Base-by-base conservation (phyloP, 208 protist species). In the Zelonia costaricensis region DNA sequence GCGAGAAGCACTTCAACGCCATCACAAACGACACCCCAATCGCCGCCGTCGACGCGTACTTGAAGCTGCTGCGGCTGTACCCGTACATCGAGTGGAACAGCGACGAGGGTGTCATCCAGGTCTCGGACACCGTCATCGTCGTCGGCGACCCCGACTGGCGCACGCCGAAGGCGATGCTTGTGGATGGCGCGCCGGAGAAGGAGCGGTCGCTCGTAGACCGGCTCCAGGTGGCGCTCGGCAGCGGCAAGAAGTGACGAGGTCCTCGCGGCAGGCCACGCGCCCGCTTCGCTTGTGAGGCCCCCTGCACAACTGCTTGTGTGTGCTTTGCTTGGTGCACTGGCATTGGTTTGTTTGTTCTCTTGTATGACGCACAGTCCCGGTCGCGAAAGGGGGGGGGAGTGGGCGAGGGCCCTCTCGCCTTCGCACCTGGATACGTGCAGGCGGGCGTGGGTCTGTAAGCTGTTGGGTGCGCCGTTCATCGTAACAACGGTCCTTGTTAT, bases 51-150 rank as follows among this genome's bases (percentile, higher is more conserved):
- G 78, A 91, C 47, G 78, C 76, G n/a, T 80, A 92, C 38, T 51
- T 77, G 22, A 69, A 82, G 28, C 65, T 95, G 23, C 70, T 78
- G 3, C 78, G 89, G 9, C 61, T 93, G 39, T 95, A 91, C 62
- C 89, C 84, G 9, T 79, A 82, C 47, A 91, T 90, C 30, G 72
- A 75, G 44, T 95, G 89, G 86, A 83, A 92, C 57, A 71, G 70
- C 27, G 78, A 85, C 3, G 82, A 89, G 33, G 69, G 82, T 33
- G 68, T 84, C 18, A 95, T 93, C 45, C 72, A 73, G n/a, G 75
- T 92, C 25, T 90, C 73, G 16, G 63, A 85, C 25, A 76, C 86
- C 6, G 84, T 95, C 5, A 72, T 90, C 56, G 78, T 95, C 7
- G 77, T 80, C 30, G 80, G 82, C 31, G 80, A 86, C 4, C 86